A percentile compares a stretch with the other conserved stretches of the same genome.
These are phyloP conservation scores for Rhodotorula babjevae DNA, from an alignment of 768 basidiomycete genomes.

Conservation along the genomic window DNA sequence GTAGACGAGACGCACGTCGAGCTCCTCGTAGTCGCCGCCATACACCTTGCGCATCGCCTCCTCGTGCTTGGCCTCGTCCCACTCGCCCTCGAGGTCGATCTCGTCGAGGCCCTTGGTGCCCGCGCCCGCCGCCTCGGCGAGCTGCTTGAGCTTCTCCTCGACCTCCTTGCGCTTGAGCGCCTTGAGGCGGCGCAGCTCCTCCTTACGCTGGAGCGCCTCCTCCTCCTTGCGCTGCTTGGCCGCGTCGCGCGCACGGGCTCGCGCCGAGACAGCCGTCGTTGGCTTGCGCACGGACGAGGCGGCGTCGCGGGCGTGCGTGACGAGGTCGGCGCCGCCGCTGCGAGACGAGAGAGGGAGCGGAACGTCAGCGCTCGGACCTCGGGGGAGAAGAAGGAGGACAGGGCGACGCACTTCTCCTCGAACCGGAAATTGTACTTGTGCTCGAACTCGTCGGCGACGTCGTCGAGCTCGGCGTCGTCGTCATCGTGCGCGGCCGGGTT, in stretches of 20 bases:
- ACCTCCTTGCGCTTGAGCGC: constrained; percentile 79
- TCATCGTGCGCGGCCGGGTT: constrained; percentile 48
- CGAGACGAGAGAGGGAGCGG: background rate
- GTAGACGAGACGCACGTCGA: constrained; percentile 42
- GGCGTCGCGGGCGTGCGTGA: constrained; percentile 68
- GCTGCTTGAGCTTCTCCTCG: constrained; percentile 65
- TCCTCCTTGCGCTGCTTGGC: constrained; percentile 73
- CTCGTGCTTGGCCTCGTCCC: constrained; percentile 82
- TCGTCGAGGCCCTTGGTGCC: constrained; percentile 50
- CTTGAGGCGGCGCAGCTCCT: constrained; percentile 75
- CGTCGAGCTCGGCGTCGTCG: constrained; percentile 60
- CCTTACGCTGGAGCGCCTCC: constrained; percentile 65
- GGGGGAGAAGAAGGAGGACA: background rate
- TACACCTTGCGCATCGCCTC: constrained; percentile 73
- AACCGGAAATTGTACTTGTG: constrained; percentile 96
- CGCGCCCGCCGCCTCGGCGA: constrained; percentile 67
- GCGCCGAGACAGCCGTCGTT: constrained; percentile 59
- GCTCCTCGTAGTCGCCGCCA: constrained; percentile 52
- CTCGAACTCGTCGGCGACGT: constrained; percentile 81
- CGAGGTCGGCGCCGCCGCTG: constrained; percentile 63
- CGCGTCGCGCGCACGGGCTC: constrained; percentile 79
- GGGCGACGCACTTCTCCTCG: constrained; percentile 75
- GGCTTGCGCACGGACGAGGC: constrained; percentile 45
- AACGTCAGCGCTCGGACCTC: background rate
- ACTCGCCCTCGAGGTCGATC: constrained; percentile 86